Conservation (phyloP, 2,329 filamentous ascomycete genomes). For the Aspergillus unguis region DNA sequence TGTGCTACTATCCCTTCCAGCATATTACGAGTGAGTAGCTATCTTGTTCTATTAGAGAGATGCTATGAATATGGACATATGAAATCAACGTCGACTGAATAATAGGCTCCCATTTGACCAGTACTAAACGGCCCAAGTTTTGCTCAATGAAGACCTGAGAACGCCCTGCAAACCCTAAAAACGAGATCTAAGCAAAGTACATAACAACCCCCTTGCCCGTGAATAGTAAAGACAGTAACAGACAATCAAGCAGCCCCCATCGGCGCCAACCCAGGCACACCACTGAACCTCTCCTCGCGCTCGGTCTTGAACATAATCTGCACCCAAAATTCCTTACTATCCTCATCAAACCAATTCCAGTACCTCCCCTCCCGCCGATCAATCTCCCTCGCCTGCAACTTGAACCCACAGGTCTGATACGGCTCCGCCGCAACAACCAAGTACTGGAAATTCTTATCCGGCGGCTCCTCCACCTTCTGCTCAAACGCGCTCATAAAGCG, state of each 20-base stretch:
- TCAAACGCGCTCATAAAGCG: slow-evolving; percentile 98
- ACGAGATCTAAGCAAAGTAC: not conserved
- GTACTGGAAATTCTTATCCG: slow-evolving; percentile 93
- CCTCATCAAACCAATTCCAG: slow-evolving; percentile 93
- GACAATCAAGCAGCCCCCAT: slow-evolving; percentile 25
- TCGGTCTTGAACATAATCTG: slow-evolving; percentile 99
- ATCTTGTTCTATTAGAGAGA: slow-evolving; percentile 7
- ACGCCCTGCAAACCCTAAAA: slow-evolving; percentile 19
- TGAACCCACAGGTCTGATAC: slow-evolving; percentile 96
- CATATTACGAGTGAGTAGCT: slow-evolving; percentile 21
- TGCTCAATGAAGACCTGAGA: slow-evolving; percentile 4
- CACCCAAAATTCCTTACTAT: slow-evolving; percentile 95
- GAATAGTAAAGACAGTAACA: not conserved
- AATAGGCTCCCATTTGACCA: not conserved
- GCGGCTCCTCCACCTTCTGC: slow-evolving; percentile 87
- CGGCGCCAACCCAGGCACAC: slow-evolving; percentile 62
- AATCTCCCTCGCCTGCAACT: slow-evolving; percentile 88
- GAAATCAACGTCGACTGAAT: not conserved
- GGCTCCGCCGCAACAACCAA: slow-evolving; percentile 92
- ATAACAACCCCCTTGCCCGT: not conserved
- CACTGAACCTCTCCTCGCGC: slow-evolving; percentile 81
- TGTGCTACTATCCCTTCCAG: slow-evolving; percentile 14
- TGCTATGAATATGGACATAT: slow-evolving; percentile 1
- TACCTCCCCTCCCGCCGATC: slow-evolving; percentile 84
- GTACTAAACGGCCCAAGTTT: not conserved